phyloP scores from a whole-genome alignment of 2,329 filamentous ascomycete genomes.

The Aureobasidium lini region DNA sequence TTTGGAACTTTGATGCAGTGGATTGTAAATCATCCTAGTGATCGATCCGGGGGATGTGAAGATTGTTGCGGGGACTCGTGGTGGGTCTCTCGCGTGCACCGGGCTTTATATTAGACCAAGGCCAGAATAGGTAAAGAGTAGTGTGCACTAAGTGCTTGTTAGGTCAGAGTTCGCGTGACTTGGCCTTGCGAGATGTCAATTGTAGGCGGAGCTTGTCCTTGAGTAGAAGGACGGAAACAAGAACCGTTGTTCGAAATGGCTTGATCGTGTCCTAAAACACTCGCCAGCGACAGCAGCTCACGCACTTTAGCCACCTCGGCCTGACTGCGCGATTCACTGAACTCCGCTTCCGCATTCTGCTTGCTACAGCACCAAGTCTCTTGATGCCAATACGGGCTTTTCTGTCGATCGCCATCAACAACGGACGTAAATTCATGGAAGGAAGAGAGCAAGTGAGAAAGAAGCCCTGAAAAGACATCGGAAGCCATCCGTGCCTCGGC shows the following conservation, averaged over 20 bases:
- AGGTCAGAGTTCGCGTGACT: background rate
- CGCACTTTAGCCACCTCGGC: background rate
- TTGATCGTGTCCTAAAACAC: conserved; percentile 1
- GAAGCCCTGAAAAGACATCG: background rate
- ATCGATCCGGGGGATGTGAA: background rate
- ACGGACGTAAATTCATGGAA: background rate
- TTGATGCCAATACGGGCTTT: background rate
- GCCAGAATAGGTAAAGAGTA: background rate
- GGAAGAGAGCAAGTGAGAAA: background rate
- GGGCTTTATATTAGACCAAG: background rate
- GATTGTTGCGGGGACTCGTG: background rate
- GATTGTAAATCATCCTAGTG: background rate
- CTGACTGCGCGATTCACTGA: background rate
- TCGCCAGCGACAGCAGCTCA: background rate
- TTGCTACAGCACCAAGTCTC: background rate
- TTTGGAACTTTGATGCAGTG: background rate
- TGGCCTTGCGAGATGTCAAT: background rate
- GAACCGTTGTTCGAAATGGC: background rate
- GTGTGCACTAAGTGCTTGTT: background rate
- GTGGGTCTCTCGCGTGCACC: background rate
- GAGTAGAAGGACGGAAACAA: background rate
- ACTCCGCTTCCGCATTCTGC: background rate
- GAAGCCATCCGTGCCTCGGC: conserved; percentile 4
- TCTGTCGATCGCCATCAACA: background rate
- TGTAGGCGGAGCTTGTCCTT: background rate